Evolutionary conservation across 1,139 yeast species (phyloP), one percentile per base, ranked within the genome.

Genomic region (Debaryomycetaceae sp.): DNA sequence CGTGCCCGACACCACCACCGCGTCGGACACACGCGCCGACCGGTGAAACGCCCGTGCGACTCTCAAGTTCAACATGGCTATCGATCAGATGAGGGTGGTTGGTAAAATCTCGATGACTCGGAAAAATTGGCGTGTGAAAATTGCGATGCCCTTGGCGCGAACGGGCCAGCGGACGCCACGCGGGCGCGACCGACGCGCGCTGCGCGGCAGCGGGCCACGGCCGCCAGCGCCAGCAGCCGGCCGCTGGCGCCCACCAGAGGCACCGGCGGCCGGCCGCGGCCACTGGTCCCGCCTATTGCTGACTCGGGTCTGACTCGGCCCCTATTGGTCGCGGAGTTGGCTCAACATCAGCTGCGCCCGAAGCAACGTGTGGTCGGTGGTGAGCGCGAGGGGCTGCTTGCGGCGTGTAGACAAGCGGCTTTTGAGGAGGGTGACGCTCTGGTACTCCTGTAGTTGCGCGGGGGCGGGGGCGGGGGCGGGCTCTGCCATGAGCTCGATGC

Each of bases 311-410:
- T 25, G 10, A 7, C 26, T 25, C 6, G 6, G 10, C 28, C 25
- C 10, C 18, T 30, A 27, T 21, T 39, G 47, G 20, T 35, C 43
- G 24, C 72, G 39, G 17, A 67, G 46, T 31, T 61, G 61, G 31
- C 51, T 54, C 35, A 67, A 53, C 72, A 67, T 65, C 0, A 59
- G 58, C 35, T 64, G 71, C 1, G 73, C 71, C 32, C 74, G 40
- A 23, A 57, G 45, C 53, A 63, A 49, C 2, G 48, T 46, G 35
- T 50, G 51, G 42, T 54, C 67, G 15, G 49, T 39, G 32, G 18
- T 43, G 43, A 11, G 33, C 29, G 28, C 11, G 11, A 8, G 12
- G 15, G 28, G 43, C 20, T 48, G 48, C 30, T 42, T 48, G 40
- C 49, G 56, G 35, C 73, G 45, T 4, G 54, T 51, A 3, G 71